Percentiles rank a stretch among this genome's conserved stretches.
Evolutionary conservation across 768 basidiomycete genomes (phyloP).

Genomic region (Pilatotrama ljubarskyi): DNA sequence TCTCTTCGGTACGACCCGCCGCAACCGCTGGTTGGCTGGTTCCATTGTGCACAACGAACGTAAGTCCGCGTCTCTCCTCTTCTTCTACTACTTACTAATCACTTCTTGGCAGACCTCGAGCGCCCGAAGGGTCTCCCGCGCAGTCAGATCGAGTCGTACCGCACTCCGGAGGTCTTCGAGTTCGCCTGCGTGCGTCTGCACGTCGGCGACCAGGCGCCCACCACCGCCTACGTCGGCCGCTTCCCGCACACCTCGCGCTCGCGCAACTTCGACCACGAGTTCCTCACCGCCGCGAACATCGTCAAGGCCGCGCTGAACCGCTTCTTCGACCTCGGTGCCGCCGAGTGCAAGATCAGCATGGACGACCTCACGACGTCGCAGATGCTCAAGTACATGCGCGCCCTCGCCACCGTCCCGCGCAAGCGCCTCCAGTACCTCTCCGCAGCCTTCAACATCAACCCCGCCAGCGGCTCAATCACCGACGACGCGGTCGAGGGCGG

Average conservation of each 20-base stretch:
- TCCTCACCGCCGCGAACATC: background rate
- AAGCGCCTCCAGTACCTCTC: conserved; percentile 1
- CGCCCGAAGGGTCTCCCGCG: no score
- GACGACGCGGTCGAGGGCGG: no score
- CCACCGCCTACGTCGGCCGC: conserved; percentile 2
- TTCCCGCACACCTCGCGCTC: background rate
- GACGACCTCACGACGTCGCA: background rate
- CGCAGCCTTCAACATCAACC: conserved; percentile 3
- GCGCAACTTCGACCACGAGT: background rate
- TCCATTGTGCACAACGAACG: no score
- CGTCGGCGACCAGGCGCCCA: background rate
- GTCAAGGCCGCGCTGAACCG: background rate
- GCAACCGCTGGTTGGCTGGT: no score
- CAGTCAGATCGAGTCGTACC: background rate
- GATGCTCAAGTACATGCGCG: conserved; percentile 5
- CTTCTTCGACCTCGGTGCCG: background rate
- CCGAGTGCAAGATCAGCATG: conserved; percentile 6
- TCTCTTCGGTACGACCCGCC: no score
- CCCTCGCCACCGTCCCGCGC: background rate
- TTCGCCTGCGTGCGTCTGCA: conserved; percentile 1
- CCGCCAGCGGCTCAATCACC: background rate
- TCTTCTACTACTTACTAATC: no score
- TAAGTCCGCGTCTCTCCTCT: no score
- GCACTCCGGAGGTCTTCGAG: background rate
- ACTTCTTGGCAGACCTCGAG: no score